These are phyloP conservation scores for Arthrobotrys musiformis DNA, from an alignment of 2,329 filamentous ascomycete species.

Conservation along the genomic window DNA sequence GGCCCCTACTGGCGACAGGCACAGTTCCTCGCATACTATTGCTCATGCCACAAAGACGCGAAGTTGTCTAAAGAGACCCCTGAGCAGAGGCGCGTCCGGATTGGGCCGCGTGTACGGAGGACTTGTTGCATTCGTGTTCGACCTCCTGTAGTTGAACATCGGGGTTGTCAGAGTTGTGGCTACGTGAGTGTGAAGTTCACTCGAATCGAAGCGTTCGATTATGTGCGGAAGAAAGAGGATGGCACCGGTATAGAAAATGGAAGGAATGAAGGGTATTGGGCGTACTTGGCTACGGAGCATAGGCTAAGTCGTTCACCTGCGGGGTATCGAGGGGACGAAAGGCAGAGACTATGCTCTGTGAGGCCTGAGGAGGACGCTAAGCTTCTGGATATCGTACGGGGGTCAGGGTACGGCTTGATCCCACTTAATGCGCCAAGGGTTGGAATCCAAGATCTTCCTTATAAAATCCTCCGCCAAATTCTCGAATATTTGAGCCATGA, in stretches of 20 bases:
- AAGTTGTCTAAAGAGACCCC: background rate
- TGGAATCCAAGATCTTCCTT: slow-evolving; percentile 25
- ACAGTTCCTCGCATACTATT: slow-evolving; percentile 14
- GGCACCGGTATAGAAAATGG: background rate
- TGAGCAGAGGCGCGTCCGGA: background rate
- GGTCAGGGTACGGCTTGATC: background rate
- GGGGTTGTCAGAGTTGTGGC: slow-evolving; percentile 13
- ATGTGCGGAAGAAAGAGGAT: background rate
- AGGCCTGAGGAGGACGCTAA: background rate
- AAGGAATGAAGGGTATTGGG: slow-evolving; percentile 21
- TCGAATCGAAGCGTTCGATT: slow-evolving; percentile 34
- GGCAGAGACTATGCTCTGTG: slow-evolving; percentile 1
- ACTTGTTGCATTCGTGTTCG: background rate
- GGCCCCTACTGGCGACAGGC: background rate
- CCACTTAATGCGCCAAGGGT: background rate
- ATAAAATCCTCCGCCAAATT: slow-evolving; percentile 13
- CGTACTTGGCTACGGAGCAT: slow-evolving; percentile 28
- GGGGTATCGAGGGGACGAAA: background rate
- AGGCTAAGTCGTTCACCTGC: background rate
- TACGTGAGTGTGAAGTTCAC: slow-evolving; percentile 26
- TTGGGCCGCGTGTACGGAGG: background rate
- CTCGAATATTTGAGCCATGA: slow-evolving; percentile 1
- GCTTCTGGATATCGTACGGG: slow-evolving; percentile 18
- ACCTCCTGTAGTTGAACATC: background rate
- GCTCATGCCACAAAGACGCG: background rate